Evolutionary conservation across 1,284 basidiomycete species (phyloP), one percentile per base, ranked within the genome.

Genomic region (Malassezia dermatis): DNA sequence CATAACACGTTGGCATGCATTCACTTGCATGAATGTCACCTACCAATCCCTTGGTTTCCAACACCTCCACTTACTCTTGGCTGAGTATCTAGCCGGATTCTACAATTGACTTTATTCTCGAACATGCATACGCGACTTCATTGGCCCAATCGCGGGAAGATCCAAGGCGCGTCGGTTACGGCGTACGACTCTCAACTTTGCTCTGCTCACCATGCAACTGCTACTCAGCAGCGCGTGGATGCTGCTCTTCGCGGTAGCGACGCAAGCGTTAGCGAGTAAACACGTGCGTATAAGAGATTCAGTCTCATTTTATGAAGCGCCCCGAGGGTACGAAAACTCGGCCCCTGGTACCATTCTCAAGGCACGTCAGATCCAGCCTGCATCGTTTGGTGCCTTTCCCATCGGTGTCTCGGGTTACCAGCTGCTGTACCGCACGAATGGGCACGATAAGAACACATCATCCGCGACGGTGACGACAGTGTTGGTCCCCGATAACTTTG

Each of bases 391-490:
- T 17, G 8, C 47, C 6, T 17, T 52, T 4, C 40, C 41, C 19
- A 30, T 52, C 24, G 41, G 34, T 34, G 46, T 52, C 17, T 27
- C 5, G 4, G 55, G 42, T 8, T 58, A 46, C 41, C 51, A 54
- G 32, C 56, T 56, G 7, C 41, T 54, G n/a, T 58, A 54, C 48
- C 52, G 51, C 21, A 54, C 48, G 4, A 54, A 32, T 17, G 45
- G 44, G 15, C 17, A 48, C 8, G 31, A 34, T 1, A 10, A 10
- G 10, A 23, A 35, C 21, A 15, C 13, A 8, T 28, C 57, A 11
- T 34, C 26, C 13, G 30, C 35, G 21, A 63, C 59, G 15, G 58
- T 71, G 0, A 65, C 62, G 2, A 66, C 68, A 23, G 48, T 71
- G 1, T 58, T 58, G 13, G 51, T 66, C 17, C 68, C 68, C 1